These are phyloP conservation scores for Penicillium daleae DNA, from an alignment of 495 filamentous ascomycete species.

Conservation along the genomic window DNA sequence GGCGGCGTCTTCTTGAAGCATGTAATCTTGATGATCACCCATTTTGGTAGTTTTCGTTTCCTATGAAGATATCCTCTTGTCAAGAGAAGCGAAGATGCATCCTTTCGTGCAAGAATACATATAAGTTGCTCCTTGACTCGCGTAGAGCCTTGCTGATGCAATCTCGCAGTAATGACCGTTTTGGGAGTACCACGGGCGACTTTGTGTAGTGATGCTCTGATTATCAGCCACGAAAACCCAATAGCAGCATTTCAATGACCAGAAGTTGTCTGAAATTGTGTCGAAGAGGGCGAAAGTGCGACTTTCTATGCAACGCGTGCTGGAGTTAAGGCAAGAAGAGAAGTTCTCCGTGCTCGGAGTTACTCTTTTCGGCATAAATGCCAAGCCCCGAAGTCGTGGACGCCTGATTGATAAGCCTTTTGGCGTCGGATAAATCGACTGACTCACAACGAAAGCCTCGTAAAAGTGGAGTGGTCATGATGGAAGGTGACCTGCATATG, in stretches of 20 bases:
- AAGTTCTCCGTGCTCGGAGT: conserved; percentile 23
- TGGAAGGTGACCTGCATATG: background rate
- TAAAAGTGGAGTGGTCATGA: background rate
- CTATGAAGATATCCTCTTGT: background rate
- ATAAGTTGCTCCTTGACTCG: background rate
- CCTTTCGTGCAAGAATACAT: background rate
- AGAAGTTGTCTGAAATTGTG: background rate
- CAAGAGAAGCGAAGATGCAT: background rate
- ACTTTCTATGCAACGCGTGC: conserved; percentile 10
- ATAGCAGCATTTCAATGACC: background rate
- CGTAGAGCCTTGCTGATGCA: conserved; percentile 8
- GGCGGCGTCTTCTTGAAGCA: conserved; percentile 14
- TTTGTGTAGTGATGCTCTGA: too few relatives aligned
- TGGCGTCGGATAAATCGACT: background rate
- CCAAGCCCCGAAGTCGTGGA: conserved; percentile 18
- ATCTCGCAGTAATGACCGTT: background rate
- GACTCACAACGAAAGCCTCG: conserved; percentile 2
- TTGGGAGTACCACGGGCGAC: background rate
- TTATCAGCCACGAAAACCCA: background rate
- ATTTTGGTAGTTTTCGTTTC: background rate
- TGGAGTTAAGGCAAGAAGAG: conserved; percentile 13
- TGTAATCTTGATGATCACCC: conserved; percentile 12
- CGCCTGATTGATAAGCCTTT: conserved; percentile 23
- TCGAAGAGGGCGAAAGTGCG: conserved; percentile 5
- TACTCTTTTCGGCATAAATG: conserved; percentile 16